A percentile compares a stretch with the other conserved stretches of the same genome.
phyloP scores from a whole-genome alignment of 257 asterid species.

The Mitragyna speciosa region DNA sequence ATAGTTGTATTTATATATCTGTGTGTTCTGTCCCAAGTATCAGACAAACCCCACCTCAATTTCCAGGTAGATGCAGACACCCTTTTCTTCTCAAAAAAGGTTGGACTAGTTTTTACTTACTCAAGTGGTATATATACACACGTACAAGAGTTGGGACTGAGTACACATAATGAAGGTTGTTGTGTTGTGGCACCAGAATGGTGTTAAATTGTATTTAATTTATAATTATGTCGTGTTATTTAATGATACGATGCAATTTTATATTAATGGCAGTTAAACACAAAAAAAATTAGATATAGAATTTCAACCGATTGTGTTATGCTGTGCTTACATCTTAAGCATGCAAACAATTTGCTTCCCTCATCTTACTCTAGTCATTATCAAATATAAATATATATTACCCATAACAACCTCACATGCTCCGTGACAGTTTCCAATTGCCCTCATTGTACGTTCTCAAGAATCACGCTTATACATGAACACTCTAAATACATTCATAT shows the following conservation, averaged over 20 bases:
- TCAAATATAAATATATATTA: background rate
- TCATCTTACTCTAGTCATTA: constrained; percentile 6
- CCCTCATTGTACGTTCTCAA: background rate
- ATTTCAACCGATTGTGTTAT: too few relatives aligned
- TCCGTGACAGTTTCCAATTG: background rate
- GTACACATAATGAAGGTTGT: constrained; percentile 25
- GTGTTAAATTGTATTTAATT: too few relatives aligned
- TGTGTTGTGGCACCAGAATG: background rate
- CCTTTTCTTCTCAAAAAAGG: constrained; percentile 26
- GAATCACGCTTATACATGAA: constrained; percentile 1
- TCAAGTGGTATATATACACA: background rate
- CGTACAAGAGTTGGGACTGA: background rate
- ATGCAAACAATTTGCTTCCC: constrained; percentile 6
- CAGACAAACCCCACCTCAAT: constrained; percentile 46
- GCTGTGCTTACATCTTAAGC: background rate
- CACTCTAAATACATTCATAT: background rate
- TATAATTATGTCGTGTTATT: too few relatives aligned
- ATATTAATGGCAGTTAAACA: too few relatives aligned
- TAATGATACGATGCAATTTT: too few relatives aligned
- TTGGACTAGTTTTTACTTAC: constrained; percentile 5
- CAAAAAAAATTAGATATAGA: too few relatives aligned
- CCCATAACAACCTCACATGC: constrained; percentile 17
- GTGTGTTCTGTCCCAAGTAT: constrained; percentile 21
- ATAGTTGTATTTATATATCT: background rate
- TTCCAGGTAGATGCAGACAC: constrained; percentile 63